Evolutionary conservation across 352 stramenopile genomes (phyloP), one percentile per base, ranked within the genome.

Genomic region (Globisporangium emineosum): DNA sequence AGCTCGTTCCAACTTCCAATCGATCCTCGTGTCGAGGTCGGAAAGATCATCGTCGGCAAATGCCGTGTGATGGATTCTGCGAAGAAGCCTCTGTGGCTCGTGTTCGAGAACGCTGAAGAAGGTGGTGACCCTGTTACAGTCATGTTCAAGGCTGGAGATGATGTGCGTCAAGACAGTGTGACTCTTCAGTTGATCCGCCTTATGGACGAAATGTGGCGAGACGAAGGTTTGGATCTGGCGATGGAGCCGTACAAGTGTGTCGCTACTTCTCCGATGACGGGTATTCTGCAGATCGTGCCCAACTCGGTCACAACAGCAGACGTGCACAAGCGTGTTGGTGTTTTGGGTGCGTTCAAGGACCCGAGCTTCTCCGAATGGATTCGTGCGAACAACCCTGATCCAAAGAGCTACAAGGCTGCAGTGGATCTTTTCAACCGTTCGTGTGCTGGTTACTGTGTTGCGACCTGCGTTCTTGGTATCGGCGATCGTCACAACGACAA

Each of bases 401-500:
- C 67, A 0, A 77, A 73, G 66, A 89, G 84, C 43, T 72, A 83
- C 64, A 86, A 79, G 52, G 63, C 71, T 32, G 87, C 87, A 9
- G 70, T 96, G n/a, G 84, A 93, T 42, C 72, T 97, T 19, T 98
- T 98, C 65, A 77, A 79, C 21, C 84, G 85, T 9, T 97, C 87
- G 3, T 91, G 77, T 59, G 93, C 93, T 55, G 93, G 91, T 12
- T 98, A 98, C 73, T 97, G 90, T 75, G 93, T 98, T 1, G 93
- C 93, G 1, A 98, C 92, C 1, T 98, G 92, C 69, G 89, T 98
- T 2, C 79, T 98, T 45, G 94, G 94, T 42, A 97, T 98, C 64
- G 94, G 94, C 62, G 94, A 98, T 70, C 89, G 94, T 9, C 94
- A 98, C 75, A 97, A 97, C 56, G 94, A 98, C 75, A 98, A 98